Base-by-base conservation (phyloP, 192 early-diverging fungal species). In the Tieghemiomyces parasiticus region DNA sequence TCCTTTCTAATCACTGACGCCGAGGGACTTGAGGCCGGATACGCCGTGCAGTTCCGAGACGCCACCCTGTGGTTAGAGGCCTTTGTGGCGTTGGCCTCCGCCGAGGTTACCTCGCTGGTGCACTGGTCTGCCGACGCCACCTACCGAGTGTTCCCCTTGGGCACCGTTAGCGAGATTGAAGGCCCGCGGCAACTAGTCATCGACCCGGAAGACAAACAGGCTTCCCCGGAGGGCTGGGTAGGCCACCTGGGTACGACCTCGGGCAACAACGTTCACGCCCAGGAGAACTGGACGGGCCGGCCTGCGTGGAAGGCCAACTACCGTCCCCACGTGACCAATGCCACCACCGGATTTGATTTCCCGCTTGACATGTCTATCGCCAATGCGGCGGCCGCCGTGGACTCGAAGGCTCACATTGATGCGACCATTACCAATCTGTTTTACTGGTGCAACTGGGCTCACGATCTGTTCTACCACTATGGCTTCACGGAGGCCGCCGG, bases 211-310 rank as follows among this genome's bases (percentile, higher is more conserved):
- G 71, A 84, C 59, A 16, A 35, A 2, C 48, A 63, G 10, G 77
- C 81, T 0, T 87, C 84, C 1, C 86, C 80, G 26, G 44, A 76
- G 28, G 87, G 88, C 14, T 91, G 91, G 82, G 78, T 82, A 49
- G 74, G 72, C 22, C 73, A 70, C 68, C 74, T 71, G 60, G 60
- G 62, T 28, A 86, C 81, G 35, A 97, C 90, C 16, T 66, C 79
- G 32, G 93, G 93, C 22, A 97, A 93, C 74, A 97, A 97, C 67
- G 93, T 89, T 34, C 92, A 80, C 71, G 88, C 91, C 28, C 90
- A 93, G 47, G 83, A 83, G 60, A 92, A 92, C 63, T 78, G 83
- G 3, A 71, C 77, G 51, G 90, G 91, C 29, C 77, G 79, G 25
- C 71, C 73, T 32, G 67, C 76, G 19, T 93, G 88, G 90, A 60